Percentiles rank a stretch among this genome's conserved stretches.
phyloP scores from a whole-genome alignment of 495 filamentous ascomycete genomes.

The Aspergillus nanangensis region DNA sequence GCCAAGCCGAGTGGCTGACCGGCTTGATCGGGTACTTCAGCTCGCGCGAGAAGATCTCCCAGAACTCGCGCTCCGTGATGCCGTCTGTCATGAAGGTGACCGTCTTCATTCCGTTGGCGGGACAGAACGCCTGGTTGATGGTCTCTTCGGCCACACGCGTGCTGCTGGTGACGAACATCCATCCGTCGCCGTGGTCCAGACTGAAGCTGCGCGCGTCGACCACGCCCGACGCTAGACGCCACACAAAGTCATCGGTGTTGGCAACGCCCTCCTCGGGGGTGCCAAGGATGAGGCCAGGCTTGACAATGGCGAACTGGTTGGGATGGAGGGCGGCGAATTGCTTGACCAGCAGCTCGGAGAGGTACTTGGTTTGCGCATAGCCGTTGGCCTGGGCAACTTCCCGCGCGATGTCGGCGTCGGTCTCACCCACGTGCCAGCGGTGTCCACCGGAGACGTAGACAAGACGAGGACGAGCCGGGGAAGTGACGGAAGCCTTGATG shows the following conservation, averaged over 20 bases:
- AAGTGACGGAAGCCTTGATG: constrained; percentile 7
- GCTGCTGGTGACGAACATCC: constrained; percentile 21
- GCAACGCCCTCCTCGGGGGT: constrained; percentile 19
- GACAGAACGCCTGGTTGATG: constrained; percentile 11
- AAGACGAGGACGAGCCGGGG: constrained; percentile 9
- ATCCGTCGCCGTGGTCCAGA: constrained; percentile 10
- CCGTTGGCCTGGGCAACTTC: constrained; percentile 15
- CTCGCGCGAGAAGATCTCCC: constrained; percentile 14
- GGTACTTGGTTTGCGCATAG: constrained; percentile 30
- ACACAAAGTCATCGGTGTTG: constrained; percentile 30
- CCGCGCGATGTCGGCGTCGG: constrained; percentile 9
- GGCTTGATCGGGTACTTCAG: constrained; percentile 15
- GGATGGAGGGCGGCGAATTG: constrained; percentile 9
- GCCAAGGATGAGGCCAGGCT: constrained; percentile 31
- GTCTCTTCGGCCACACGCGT: constrained; percentile 17
- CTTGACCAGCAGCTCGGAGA: constrained; percentile 26
- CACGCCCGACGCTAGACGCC: constrained; percentile 24
- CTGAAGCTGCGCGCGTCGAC: constrained; percentile 21
- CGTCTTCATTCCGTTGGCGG: constrained; percentile 2
- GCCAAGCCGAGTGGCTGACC: constrained; percentile 13
- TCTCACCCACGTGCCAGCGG: constrained; percentile 6
- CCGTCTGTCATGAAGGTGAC: constrained; percentile 19
- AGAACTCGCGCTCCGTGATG: constrained; percentile 17
- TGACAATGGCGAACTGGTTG: constrained; percentile 20
- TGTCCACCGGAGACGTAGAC: constrained; percentile 25